Conservation (phyloP, 257 asterid species). For the Gentiana straminea region DNA sequence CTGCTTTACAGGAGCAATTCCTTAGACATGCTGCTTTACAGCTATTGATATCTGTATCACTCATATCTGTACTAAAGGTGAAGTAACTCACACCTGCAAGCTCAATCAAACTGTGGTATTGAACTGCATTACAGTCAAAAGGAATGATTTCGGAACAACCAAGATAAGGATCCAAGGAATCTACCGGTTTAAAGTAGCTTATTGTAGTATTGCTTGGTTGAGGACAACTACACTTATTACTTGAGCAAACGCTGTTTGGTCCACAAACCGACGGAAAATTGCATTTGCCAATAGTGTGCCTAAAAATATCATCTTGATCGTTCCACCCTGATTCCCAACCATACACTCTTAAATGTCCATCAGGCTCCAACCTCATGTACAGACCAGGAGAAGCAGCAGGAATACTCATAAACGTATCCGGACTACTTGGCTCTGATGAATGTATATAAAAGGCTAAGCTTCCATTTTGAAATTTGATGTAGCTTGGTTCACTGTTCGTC, state of each 20-base stretch:
- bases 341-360: conserved; percentile 32
- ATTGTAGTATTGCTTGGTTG: conserved; percentile 8
- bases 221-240: conserved; percentile 35
- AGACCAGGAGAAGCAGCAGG: conserved; percentile 23
- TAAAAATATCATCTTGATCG: conserved; percentile 14
- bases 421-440: conserved; percentile 18
- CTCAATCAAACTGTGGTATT: conserved; percentile 21
- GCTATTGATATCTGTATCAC: background rate
- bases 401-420: conserved; percentile 1
- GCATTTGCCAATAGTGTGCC: conserved; percentile 18
- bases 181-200: conserved; percentile 15
- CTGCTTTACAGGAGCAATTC: conserved; percentile 43
- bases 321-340: conserved; percentile 24
- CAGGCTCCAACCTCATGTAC: conserved; percentile 27
- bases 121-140: conserved; percentile 16
- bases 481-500: conserved; percentile 14
- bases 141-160: conserved; percentile 32
- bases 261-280: conserved; percentile 40
- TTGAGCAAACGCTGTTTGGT: conserved; percentile 25
- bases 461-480: conserved; percentile 29
- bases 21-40: conserved; percentile 30
- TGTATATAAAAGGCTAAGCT: conserved; percentile 22
- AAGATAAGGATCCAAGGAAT: conserved; percentile 19
- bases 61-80: conserved; percentile 7
- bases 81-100: conserved; percentile 26